These are phyloP conservation scores for Selaginella tamariscina DNA, from an alignment of 75 land plant species.

Conservation along the genomic window DNA sequence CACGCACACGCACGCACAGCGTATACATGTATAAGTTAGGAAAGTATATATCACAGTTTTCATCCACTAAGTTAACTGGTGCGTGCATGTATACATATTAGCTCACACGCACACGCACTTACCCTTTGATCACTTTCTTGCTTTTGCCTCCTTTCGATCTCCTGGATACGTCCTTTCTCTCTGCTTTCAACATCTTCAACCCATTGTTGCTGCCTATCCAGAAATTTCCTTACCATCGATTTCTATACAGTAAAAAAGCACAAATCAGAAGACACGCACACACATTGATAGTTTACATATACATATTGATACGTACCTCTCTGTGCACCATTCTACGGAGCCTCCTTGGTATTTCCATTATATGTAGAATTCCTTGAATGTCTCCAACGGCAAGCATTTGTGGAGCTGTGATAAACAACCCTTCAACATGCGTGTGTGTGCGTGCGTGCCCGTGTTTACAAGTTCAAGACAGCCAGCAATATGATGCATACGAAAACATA, in stretches of 20 bases:
- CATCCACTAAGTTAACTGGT: not conserved
- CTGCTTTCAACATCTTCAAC: constrained; percentile 25
- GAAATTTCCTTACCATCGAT: constrained; percentile 21
- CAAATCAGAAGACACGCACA: not conserved
- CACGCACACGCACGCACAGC: too few relatives aligned
- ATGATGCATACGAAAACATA: too few relatives aligned
- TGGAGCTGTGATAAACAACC: constrained; percentile 15
- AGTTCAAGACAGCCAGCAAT: too few relatives aligned
- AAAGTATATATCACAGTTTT: not conserved
- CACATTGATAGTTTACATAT: not conserved
- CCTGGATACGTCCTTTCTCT: constrained; percentile 14
- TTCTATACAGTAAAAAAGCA: constrained; percentile 19
- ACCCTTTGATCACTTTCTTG: constrained; percentile 13
- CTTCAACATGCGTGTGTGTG: too few relatives aligned
- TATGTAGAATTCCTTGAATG: constrained; percentile 30
- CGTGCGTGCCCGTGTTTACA: too few relatives aligned
- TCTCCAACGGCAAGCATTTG: constrained; percentile 33
- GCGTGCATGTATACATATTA: not conserved
- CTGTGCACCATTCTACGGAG: constrained; percentile 23
- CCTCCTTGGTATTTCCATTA: constrained; percentile 33
- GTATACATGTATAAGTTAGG: not conserved
- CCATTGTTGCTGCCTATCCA: constrained; percentile 29
- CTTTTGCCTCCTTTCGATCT: constrained; percentile 18
- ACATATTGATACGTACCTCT: constrained; percentile 17
- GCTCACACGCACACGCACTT: not conserved